phyloP scores from a whole-genome alignment of 2,329 filamentous ascomycete genomes.

The Beauveria bassiana region DNA sequence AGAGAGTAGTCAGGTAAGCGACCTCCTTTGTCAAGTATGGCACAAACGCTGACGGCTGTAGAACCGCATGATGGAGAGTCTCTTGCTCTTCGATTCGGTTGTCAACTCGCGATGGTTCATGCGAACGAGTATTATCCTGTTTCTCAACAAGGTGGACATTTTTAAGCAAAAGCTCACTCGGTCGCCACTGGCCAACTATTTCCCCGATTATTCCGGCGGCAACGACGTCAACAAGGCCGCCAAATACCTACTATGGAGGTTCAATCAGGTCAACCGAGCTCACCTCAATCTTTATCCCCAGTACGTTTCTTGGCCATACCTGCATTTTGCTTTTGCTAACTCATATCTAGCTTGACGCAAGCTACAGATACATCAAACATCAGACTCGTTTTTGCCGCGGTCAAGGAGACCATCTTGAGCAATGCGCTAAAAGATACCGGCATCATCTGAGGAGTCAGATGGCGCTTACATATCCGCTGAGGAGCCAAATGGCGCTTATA shows the following conservation, averaged over 20 bases:
- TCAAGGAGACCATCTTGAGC: constrained; percentile 97
- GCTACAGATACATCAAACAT: constrained; percentile 98
- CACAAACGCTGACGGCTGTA: constrained; percentile 26
- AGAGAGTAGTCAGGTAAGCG: constrained; percentile 85
- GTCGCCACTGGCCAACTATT: constrained; percentile 89
- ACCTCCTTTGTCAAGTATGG: background rate
- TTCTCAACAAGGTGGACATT: constrained; percentile 97
- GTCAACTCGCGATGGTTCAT: constrained; percentile 99
- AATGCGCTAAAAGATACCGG: constrained; percentile 97
- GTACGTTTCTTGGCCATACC: constrained; percentile 45
- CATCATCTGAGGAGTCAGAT: constrained; percentile 58
- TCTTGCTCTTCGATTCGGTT: constrained; percentile 94
- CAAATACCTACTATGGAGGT: constrained; percentile 96
- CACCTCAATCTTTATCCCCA: constrained; percentile 96
- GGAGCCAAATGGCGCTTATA: constrained; percentile 6
- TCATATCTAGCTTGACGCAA: constrained; percentile 71
- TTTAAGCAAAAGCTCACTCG: constrained; percentile 91
- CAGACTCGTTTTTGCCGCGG: constrained; percentile 91
- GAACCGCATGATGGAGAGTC: constrained; percentile 99
- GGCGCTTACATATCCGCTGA: constrained; percentile 33
- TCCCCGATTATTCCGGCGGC: constrained; percentile 94
- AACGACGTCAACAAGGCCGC: constrained; percentile 97
- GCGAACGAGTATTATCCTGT: constrained; percentile 96
- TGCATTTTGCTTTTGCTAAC: constrained; percentile 13
- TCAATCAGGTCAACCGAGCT: constrained; percentile 95